These are phyloP conservation scores for Talaromyces adpressus DNA, from an alignment of 495 filamentous ascomycete species.

Conservation along the genomic window DNA sequence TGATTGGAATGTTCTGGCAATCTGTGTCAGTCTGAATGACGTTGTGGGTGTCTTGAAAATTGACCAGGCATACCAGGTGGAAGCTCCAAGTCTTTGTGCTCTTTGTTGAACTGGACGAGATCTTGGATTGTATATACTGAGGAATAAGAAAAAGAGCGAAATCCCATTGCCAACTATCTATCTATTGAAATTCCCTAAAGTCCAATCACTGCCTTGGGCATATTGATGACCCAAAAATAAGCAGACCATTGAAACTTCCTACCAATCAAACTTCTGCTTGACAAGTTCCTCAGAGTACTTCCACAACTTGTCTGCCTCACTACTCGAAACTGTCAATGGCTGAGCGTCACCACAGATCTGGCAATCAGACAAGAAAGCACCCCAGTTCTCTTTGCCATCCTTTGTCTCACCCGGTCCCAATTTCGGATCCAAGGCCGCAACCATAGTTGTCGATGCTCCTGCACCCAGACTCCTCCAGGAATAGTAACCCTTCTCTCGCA, in stretches of 20 bases:
- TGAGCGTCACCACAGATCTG: conserved; percentile 24
- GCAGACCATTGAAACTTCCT: not conserved
- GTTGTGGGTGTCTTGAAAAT: too few relatives aligned
- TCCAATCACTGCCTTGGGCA: not conserved
- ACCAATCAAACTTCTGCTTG: conserved; percentile 36
- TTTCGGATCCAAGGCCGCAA: conserved; percentile 39
- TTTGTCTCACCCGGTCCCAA: conserved; percentile 21
- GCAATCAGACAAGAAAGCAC: conserved; percentile 33
- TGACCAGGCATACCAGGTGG: too few relatives aligned
- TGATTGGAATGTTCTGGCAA: too few relatives aligned
- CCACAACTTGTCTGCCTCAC: conserved; percentile 45
- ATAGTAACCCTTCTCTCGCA: conserved; percentile 14
- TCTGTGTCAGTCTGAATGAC: too few relatives aligned
- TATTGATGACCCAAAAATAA: not conserved
- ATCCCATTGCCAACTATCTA: not conserved
- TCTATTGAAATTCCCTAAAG: not conserved
- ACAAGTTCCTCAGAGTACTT: conserved; percentile 41
- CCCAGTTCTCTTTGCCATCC: conserved; percentile 25
- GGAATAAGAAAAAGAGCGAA: not conserved
- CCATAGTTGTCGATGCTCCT: conserved; percentile 34
- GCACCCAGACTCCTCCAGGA: conserved; percentile 21
- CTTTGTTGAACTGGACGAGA: too few relatives aligned
- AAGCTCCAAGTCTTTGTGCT: too few relatives aligned
- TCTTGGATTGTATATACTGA: too few relatives aligned
- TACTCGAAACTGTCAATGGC: conserved; percentile 19